These are phyloP conservation scores for Phytophthora boehmeriae DNA, from an alignment of 352 stramenopile species.

Conservation along the genomic window DNA sequence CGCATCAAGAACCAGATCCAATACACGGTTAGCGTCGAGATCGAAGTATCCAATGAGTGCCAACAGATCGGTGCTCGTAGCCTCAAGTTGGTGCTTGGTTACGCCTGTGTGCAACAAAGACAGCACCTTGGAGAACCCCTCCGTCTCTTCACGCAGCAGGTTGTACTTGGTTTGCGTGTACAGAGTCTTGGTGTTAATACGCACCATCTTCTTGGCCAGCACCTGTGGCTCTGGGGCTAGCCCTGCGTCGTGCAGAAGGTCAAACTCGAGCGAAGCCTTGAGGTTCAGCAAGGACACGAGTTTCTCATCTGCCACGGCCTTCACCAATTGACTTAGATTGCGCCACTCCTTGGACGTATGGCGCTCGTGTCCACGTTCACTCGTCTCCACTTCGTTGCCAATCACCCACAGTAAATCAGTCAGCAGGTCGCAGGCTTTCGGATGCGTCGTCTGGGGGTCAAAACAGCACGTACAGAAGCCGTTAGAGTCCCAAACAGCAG, in stretches of 20 bases:
- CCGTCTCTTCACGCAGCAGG: slow-evolving; percentile 95
- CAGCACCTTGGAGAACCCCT: slow-evolving; percentile 96
- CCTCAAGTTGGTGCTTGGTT: slow-evolving; percentile 60
- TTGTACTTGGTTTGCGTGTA: slow-evolving; percentile 98
- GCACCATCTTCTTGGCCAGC: slow-evolving; percentile 79
- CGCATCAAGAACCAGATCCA: slow-evolving; percentile 93
- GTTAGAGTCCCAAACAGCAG: background rate
- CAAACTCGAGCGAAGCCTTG: slow-evolving; percentile 75
- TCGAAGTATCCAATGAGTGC: slow-evolving; percentile 93
- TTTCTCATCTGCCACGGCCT: slow-evolving; percentile 69
- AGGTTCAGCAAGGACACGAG: slow-evolving; percentile 59
- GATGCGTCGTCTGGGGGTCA: slow-evolving; percentile 26
- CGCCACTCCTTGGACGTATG: slow-evolving; percentile 78
- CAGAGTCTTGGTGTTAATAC: slow-evolving; percentile 87
- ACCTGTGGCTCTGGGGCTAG: slow-evolving; percentile 50
- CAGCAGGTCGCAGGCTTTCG: slow-evolving; percentile 56
- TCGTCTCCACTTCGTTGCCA: slow-evolving; percentile 77
- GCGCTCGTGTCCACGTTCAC: slow-evolving; percentile 67
- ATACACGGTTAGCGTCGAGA: slow-evolving; percentile 95
- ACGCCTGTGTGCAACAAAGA: slow-evolving; percentile 78
- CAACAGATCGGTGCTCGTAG: slow-evolving; percentile 75
- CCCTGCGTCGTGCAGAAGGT: slow-evolving; percentile 73
- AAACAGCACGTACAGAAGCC: background rate
- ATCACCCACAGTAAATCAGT: slow-evolving; percentile 80
- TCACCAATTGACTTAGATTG: slow-evolving; percentile 65